Evolutionary conservation across 2,329 filamentous ascomycete genomes (phyloP).

Genomic region (Neurospora crassa): DNA sequence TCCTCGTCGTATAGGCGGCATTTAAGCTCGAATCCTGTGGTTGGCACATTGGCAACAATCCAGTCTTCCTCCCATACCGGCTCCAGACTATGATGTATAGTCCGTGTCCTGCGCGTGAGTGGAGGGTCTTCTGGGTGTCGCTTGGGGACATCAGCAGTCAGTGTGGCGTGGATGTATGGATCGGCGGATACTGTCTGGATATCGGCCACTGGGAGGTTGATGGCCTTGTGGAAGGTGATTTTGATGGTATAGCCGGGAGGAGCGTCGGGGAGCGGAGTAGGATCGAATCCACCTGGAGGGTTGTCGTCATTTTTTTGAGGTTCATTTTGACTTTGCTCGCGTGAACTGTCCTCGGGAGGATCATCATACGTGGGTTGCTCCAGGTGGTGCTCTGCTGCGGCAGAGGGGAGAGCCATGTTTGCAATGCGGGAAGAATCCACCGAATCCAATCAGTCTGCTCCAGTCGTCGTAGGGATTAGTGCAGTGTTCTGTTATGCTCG

Average conservation of each 20-base stretch:
- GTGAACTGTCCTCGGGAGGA: not conserved
- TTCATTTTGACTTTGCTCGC: slow-evolving; percentile 11
- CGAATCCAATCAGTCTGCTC: not conserved
- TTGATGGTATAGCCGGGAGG: slow-evolving; percentile 75
- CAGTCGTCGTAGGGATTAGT: not conserved
- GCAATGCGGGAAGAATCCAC: not conserved
- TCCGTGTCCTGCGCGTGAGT: slow-evolving; percentile 65
- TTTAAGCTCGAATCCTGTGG: slow-evolving; percentile 73
- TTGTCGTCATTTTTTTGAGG: slow-evolving; percentile 29
- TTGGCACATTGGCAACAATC: slow-evolving; percentile 79
- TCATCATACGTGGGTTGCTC: not conserved
- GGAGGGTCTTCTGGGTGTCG: slow-evolving; percentile 81
- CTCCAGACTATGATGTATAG: slow-evolving; percentile 60
- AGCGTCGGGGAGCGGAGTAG: slow-evolving; percentile 64
- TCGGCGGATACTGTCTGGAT: slow-evolving; percentile 70
- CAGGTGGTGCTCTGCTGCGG: not conserved
- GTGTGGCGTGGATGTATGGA: slow-evolving; percentile 70
- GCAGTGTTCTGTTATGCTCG: not conserved
- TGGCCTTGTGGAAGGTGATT: slow-evolving; percentile 73
- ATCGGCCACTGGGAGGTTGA: slow-evolving; percentile 76
- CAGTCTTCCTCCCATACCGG: slow-evolving; percentile 79
- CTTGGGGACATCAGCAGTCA: slow-evolving; percentile 59
- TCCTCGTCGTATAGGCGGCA: slow-evolving; percentile 88
- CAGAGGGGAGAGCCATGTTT: not conserved
- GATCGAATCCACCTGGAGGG: slow-evolving; percentile 71